Base-by-base conservation (phyloP, 75 land plant genomes). In the Pinus taeda region DNA sequence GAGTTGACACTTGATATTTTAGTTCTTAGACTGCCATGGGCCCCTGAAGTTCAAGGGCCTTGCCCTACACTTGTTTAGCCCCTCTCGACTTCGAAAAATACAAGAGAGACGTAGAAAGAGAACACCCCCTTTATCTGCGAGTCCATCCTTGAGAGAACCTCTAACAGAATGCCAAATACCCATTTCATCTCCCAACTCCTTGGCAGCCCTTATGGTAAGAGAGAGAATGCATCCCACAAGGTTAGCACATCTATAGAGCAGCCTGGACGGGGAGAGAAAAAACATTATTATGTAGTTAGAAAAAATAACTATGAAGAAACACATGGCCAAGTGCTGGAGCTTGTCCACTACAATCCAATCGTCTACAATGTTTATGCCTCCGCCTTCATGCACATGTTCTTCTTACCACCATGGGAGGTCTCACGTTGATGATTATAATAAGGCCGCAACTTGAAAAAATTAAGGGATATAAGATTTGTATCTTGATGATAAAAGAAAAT, bases 341-440 rank as follows among this genome's bases (percentile, higher is more conserved):
- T 91, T 91, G 84, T 91, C 93, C 24, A 29, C 15, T 20, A 89
- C 91, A 57, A 85, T 18, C 93, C 93, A 91, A 7, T 80, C 79
- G 76, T 89, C 89, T 20, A 55, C 85, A 53, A 69, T 69, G 12
- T 4, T 67, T 37, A 37, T 14, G 67, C 2, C 15, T 30, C 33
- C 5, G 37, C 14, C 33, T 64, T 64, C 4, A 30, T 29, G 53
- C 53, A 8, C 53, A 49, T 49, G 0, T 49, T 0, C 53, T 49
- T 49, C 53, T 49, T 49, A 8, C 53, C 53, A 49, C 53, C 53
- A 1, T 49, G 53, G 53, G 9, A 49, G 11, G 1, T 49, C 53
- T 7, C 53, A 8, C 11, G 1, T 0, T 49, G 9, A 0, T 49
- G 0, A 49, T 49, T 0, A 45, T 45, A 49, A 49, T 8, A 49